Evolutionary conservation across 225 moss, liverwort and hornwort species (phyloP).

Genomic region (Neckera pumila): DNA sequence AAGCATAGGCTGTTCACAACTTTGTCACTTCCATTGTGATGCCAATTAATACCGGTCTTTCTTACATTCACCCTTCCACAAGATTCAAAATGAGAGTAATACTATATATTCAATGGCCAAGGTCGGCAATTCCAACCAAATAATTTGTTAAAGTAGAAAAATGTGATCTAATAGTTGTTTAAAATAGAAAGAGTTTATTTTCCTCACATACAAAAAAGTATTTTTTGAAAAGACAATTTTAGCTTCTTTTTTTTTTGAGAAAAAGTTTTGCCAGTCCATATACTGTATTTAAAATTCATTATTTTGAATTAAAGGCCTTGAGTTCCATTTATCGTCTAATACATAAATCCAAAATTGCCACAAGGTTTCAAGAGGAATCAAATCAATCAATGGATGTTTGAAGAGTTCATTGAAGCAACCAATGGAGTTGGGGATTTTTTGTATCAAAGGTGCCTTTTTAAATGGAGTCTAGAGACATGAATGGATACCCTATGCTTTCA

Average conservation of each 20-base stretch:
- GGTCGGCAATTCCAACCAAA: neutral
- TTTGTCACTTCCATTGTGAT: no score
- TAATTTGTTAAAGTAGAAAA: neutral
- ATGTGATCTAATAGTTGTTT: fast-evolving
- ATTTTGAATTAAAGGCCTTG: neutral
- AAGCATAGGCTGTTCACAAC: no score
- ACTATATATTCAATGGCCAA: neutral
- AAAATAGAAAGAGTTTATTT: neutral
- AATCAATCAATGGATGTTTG: no score
- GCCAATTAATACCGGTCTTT: no score
- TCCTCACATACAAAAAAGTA: neutral
- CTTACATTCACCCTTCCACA: no score
- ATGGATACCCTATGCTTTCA: fast-evolving
- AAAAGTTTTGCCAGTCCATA: fast-evolving
- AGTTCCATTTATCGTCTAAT: neutral
- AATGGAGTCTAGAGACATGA: neutral
- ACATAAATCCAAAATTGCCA: neutral
- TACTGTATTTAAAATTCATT: neutral
- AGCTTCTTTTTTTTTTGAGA: neutral
- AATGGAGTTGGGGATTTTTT: neutral
- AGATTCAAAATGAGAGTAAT: neutral
- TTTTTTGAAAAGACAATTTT: neutral
- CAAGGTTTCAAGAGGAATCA: fast-evolving
- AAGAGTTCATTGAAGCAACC: neutral
- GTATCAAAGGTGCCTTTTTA: no score